These are phyloP conservation scores for Fusarium chaquense DNA, from an alignment of 2,329 filamentous ascomycete genomes.

Conservation along the genomic window DNA sequence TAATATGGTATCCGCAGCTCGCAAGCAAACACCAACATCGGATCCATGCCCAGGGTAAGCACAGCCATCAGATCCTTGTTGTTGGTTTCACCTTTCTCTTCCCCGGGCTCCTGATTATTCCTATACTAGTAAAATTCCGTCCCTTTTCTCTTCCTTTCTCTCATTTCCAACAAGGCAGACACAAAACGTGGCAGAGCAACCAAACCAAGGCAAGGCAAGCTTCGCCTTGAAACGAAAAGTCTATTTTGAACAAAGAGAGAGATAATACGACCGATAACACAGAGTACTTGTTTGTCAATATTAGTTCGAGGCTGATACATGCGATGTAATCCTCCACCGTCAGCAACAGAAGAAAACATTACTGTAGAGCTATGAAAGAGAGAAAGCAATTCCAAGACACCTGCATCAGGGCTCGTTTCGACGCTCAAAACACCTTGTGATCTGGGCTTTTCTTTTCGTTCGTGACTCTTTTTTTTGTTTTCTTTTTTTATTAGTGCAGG, in stretches of 20 bases:
- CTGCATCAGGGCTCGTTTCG: not conserved
- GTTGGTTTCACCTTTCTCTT: slow-evolving; percentile 35
- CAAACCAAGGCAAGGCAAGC: not conserved
- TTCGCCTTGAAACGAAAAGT: slow-evolving; percentile 4
- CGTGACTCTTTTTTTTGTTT: not conserved
- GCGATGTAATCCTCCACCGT: not conserved
- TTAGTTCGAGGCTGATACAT: not conserved
- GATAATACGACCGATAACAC: not conserved
- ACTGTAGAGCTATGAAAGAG: not conserved
- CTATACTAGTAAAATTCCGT: not conserved
- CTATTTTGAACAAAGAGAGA: not conserved
- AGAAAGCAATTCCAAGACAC: not conserved
- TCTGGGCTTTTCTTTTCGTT: not conserved
- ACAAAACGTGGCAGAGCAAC: slow-evolving; percentile 27
- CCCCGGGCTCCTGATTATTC: slow-evolving; percentile 1
- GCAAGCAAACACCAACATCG: slow-evolving; percentile 24
- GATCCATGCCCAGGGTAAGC: slow-evolving; percentile 28
- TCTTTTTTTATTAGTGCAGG: not conserved
- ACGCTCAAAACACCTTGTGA: slow-evolving; percentile 7
- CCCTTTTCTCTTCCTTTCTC: not conserved
- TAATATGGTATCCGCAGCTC: slow-evolving; percentile 5
- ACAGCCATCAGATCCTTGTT: slow-evolving; percentile 23
- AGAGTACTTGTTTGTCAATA: not conserved
- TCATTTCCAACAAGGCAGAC: slow-evolving; percentile 15
- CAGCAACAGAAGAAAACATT: slow-evolving; percentile 4